phyloP scores from a whole-genome alignment of 805 yeast genomes.

The Myxozyma lipomycoides region DNA sequence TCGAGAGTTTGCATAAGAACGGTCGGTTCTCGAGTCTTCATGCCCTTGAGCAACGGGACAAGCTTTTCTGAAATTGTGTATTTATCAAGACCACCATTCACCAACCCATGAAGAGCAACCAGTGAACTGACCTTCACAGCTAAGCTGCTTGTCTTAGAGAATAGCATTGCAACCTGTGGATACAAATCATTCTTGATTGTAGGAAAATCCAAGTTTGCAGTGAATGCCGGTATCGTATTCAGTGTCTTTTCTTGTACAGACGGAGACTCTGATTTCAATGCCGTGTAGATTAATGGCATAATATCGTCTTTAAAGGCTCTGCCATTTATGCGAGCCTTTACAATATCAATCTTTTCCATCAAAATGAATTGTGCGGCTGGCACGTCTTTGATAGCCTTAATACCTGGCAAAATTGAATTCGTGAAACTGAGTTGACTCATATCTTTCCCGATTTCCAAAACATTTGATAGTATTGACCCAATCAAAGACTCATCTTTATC shows the following conservation, averaged over 20 bases:
- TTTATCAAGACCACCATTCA: constrained; percentile 63
- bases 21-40: constrained; percentile 72
- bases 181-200: constrained; percentile 70
- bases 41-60: constrained; percentile 68
- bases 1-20: constrained; percentile 51
- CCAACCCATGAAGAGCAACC: constrained; percentile 53
- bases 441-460: constrained; percentile 58
- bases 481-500: constrained; percentile 43
- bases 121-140: constrained; percentile 71
- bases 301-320: constrained; percentile 50
- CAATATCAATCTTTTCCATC: constrained; percentile 46
- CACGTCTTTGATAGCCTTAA: constrained; percentile 38
- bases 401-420: constrained; percentile 56
- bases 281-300: constrained; percentile 43
- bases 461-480: constrained; percentile 49
- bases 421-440: constrained; percentile 75
- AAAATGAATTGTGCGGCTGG: constrained; percentile 44
- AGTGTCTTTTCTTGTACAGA: constrained; percentile 55
- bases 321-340: constrained; percentile 50
- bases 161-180: constrained; percentile 66
- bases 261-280: constrained; percentile 36
- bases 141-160: constrained; percentile 78
- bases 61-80: constrained; percentile 70
- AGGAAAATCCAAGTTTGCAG: constrained; percentile 57
- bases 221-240: constrained; percentile 41